Percentiles rank a stretch among this genome's conserved stretches.
phyloP scores from a whole-genome alignment of 225 moss, liverwort and hornwort genomes.

The Antitrichia curtipendula region DNA sequence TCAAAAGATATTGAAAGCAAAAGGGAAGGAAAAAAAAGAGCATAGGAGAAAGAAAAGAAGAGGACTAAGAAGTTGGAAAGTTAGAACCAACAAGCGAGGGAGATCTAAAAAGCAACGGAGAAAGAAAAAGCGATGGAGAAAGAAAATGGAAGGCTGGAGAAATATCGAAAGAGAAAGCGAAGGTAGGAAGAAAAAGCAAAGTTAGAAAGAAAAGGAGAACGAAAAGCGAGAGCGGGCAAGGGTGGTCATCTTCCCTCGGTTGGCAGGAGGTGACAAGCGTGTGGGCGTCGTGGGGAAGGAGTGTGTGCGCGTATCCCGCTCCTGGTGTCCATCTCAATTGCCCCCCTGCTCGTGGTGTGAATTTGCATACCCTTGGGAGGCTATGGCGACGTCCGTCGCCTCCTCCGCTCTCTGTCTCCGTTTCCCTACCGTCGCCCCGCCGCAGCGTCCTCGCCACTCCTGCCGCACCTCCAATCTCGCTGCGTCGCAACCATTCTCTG shows the following conservation, averaged over 20 bases:
- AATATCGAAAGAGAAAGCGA: neutral
- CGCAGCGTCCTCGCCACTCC: neutral
- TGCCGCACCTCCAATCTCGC: neutral
- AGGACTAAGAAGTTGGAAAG: neutral
- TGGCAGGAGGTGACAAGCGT: neutral
- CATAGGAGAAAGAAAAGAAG: neutral
- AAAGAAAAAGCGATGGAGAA: neutral
- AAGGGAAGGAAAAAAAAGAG: no score
- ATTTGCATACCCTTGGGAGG: neutral
- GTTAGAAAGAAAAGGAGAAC: neutral
- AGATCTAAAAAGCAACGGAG: neutral
- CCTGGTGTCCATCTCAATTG: neutral
- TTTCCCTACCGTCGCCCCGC: no score
- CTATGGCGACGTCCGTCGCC: slow-evolving; percentile 11
- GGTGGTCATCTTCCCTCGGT: neutral
- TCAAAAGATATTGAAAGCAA: no score
- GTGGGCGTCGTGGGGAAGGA: neutral
- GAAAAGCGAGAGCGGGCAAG: neutral
- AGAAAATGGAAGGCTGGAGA: neutral
- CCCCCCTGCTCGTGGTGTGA: neutral
- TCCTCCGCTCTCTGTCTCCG: neutral
- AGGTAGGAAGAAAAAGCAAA: neutral
- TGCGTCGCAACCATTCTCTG: neutral
- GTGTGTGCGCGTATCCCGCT: neutral
- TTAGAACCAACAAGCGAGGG: neutral